Evolutionary conservation across 192 early-diverging fungal species (phyloP).

Genomic region (Lobosporangium transversale): DNA sequence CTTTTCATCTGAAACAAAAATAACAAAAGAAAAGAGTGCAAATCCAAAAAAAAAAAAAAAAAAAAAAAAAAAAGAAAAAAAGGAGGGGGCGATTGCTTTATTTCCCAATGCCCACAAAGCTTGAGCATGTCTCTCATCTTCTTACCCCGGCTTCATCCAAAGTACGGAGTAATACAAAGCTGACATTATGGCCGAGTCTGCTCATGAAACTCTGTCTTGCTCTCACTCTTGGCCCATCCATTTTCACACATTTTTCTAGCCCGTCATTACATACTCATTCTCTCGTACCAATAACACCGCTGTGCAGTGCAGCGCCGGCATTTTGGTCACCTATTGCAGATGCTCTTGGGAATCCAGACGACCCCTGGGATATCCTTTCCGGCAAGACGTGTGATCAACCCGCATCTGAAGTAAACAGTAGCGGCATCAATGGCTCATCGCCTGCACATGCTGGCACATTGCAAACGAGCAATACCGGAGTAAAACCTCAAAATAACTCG

Average conservation of each 20-base stretch:
- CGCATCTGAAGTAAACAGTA: background rate
- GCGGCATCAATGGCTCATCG: background rate
- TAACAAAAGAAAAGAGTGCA: no score
- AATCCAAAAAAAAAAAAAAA: no score
- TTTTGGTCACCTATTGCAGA: conserved; percentile 37
- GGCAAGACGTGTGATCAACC: background rate
- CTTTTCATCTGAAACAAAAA: no score
- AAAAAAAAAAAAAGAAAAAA: no score
- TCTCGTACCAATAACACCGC: background rate
- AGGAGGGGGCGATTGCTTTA: no score
- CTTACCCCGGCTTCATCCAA: no score
- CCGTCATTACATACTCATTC: background rate
- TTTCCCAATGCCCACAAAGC: no score
- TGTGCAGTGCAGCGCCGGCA: conserved; percentile 24
- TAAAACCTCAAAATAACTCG: background rate
- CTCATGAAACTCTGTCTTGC: conserved; percentile 4
- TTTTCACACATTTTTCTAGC: background rate
- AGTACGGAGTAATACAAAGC: no score
- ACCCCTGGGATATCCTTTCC: background rate
- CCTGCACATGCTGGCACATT: background rate
- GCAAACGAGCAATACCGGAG: background rate
- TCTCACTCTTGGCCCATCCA: conserved; percentile 11
- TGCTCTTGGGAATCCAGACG: background rate
- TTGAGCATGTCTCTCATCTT: no score
- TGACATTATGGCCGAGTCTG: background rate